phyloP scores from a whole-genome alignment of 441 rosid species.

The Pelargonium exstipulatum region DNA sequence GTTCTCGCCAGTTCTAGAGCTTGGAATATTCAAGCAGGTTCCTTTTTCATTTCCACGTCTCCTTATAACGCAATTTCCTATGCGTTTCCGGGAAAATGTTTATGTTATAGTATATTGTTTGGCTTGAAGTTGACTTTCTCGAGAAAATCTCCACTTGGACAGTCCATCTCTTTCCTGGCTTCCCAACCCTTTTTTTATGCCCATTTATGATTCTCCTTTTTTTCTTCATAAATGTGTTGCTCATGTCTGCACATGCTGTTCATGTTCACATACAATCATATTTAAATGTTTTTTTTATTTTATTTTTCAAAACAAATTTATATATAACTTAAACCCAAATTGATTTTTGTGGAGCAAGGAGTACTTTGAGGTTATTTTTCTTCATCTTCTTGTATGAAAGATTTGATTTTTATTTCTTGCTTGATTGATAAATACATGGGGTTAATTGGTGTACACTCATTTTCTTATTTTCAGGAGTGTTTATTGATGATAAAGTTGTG shows the following conservation, averaged over 20 bases:
- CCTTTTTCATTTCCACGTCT: neutral
- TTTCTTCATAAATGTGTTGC: neutral
- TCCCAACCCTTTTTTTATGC: slow-evolving; percentile 13
- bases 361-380: neutral
- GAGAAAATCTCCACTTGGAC: slow-evolving; percentile 23
- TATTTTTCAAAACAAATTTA: no score
- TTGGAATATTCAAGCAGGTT: neutral
- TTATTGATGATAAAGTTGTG: slow-evolving; percentile 19
- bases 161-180: slow-evolving; percentile 14
- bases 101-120: neutral
- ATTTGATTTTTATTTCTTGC: neutral
- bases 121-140: slow-evolving; percentile 30
- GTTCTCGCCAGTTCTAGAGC: neutral
- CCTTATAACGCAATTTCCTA: slow-evolving; percentile 2
- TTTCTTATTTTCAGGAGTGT: slow-evolving; percentile 2
- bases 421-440: neutral
- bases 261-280: neutral
- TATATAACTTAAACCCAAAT: neutral
- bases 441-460: neutral
- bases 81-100: neutral
- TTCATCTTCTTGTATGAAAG: neutral
- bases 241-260: neutral
- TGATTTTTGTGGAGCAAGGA: neutral
- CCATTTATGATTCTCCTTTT: slow-evolving; percentile 4
- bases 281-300: slow-evolving; percentile 3